Percentiles rank a stretch among this genome's conserved stretches.
Conservation (phyloP, 1,284 basidiomycete species). For the Rhodotorula sp. region DNA sequence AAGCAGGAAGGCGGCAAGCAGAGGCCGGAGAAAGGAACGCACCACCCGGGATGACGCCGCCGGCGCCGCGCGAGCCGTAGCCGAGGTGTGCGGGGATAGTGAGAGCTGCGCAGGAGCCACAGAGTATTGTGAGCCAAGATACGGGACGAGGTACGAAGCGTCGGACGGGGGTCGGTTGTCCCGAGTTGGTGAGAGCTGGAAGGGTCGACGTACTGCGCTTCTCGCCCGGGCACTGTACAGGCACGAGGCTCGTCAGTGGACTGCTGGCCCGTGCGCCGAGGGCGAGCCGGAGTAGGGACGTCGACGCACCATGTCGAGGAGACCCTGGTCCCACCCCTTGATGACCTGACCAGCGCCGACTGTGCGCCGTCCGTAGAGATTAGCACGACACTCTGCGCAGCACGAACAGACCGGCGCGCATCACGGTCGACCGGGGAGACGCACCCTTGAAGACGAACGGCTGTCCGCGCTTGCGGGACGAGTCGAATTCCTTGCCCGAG, state of each 20-base stretch:
- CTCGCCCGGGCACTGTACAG: slow-evolving; percentile 70
- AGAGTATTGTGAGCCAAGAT: too few species aligned
- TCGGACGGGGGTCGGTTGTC: not conserved
- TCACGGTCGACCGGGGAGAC: not conserved
- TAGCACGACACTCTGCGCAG: not conserved
- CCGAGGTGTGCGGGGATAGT: slow-evolving; percentile 64
- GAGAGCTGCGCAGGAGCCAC: slow-evolving; percentile 4
- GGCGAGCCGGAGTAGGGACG: not conserved
- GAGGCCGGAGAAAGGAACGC: not conserved
- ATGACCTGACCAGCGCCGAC: slow-evolving; percentile 60
- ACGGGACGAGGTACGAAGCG: not conserved
- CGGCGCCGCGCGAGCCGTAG: slow-evolving; percentile 76
- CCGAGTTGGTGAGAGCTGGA: too few species aligned
- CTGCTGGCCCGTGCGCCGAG: not conserved
- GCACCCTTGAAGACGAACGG: slow-evolving; percentile 56
- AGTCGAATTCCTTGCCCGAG: slow-evolving; percentile 59
- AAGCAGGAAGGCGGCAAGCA: not conserved
- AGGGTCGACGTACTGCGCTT: slow-evolving; percentile 82
- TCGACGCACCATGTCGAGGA: slow-evolving; percentile 51
- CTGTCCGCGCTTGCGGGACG: slow-evolving; percentile 56
- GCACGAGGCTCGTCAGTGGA: not conserved
- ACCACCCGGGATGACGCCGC: slow-evolving; percentile 68
- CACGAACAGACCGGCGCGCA: not conserved
- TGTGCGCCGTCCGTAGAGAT: slow-evolving; percentile 21
- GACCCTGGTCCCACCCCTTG: slow-evolving; percentile 55